Conservation (phyloP, 2,329 filamentous ascomycete genomes). For the Aspergillus felis region DNA sequence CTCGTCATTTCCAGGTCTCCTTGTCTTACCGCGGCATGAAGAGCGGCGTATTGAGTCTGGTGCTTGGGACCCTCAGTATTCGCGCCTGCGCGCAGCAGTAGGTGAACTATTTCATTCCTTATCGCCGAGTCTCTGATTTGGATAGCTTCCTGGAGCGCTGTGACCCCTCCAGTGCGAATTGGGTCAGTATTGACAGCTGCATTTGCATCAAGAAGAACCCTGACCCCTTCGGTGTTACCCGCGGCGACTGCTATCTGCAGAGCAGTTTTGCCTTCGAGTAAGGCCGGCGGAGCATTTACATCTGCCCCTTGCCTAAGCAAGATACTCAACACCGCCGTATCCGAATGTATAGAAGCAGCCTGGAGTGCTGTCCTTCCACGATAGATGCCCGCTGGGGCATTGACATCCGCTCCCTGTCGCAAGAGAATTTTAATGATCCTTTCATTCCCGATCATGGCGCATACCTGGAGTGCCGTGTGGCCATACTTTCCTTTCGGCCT, state of each 20-base stretch:
- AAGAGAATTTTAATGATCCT: constrained; percentile 19
- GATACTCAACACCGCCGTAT: constrained; percentile 6
- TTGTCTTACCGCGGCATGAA: constrained; percentile 5
- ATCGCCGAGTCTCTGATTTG: constrained; percentile 5
- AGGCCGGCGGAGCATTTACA: constrained; percentile 23
- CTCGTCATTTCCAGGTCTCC: constrained; percentile 7
- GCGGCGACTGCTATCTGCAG: constrained; percentile 12
- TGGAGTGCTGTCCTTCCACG: too few species aligned
- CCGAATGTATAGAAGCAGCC: constrained; percentile 10
- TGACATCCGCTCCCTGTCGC: constrained; percentile 18
- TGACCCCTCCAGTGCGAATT: constrained; percentile 6
- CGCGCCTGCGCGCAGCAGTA: constrained; percentile 6
- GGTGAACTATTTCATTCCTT: constrained; percentile 10
- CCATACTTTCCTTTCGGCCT: constrained; percentile 11
- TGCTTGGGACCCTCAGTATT: neutral
- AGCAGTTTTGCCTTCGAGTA: constrained; percentile 9
- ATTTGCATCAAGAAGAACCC: constrained; percentile 11
- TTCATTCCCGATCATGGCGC: constrained; percentile 14
- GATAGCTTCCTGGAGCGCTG: constrained; percentile 20
- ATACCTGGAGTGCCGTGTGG: constrained; percentile 23
- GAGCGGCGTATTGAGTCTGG: neutral
- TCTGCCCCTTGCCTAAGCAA: constrained; percentile 33
- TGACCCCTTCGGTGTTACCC: constrained; percentile 12
- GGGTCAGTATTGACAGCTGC: constrained; percentile 14
- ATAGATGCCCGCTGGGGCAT: too few species aligned